Base-by-base conservation (phyloP, 345 rosid species). In the Acer campestre region DNA sequence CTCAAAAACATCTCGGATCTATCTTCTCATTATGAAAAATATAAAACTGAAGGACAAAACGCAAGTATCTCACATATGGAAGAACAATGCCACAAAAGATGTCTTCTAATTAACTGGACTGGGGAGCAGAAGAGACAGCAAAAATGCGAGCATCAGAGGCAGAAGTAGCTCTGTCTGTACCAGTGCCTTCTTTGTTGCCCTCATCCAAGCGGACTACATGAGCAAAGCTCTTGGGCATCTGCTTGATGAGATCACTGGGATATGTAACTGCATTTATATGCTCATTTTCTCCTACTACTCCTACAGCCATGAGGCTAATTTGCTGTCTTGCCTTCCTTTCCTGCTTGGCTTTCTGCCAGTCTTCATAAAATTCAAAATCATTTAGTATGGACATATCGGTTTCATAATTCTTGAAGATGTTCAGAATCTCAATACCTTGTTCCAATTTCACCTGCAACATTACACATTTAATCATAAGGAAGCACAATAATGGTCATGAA, bases 291-390 rank as follows among this genome's bases (percentile, higher is more conserved):
- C 86, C 90, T n/a, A 77, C 85, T 65, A 77, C 71, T n/a, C n/a
- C n/a, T 20, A 79, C 86, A 70, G 89, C 80, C 72, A 82, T 81
- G 79, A 85, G 84, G 76, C 81, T 86, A 38, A 83, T 88, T 79
- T 89, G 97, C 80, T 90, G 88, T 81, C 90, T 90, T 73, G 93
- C 86, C 85, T 91, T 94, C 75, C 91, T 84, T 73, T 94, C 97
- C 71, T 88, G 92, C 86, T 91, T 91, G 48, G 86, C 89, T 78
- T 87, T 94, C 88, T 94, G 91, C 64, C 98, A 78, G 38, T 91
- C 95, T 83, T 94, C 98, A 17, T 94, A 92, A 83, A 91, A 94
- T 23, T 86, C 97, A 75, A 94, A 94, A 85, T 94, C 98, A 74
- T 92, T 95, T 56, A 94, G 78, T 81, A 94, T 94, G 13, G 97